phyloP scores from a whole-genome alignment of 129 eudicot genomes.

The Cynara cardunculus region DNA sequence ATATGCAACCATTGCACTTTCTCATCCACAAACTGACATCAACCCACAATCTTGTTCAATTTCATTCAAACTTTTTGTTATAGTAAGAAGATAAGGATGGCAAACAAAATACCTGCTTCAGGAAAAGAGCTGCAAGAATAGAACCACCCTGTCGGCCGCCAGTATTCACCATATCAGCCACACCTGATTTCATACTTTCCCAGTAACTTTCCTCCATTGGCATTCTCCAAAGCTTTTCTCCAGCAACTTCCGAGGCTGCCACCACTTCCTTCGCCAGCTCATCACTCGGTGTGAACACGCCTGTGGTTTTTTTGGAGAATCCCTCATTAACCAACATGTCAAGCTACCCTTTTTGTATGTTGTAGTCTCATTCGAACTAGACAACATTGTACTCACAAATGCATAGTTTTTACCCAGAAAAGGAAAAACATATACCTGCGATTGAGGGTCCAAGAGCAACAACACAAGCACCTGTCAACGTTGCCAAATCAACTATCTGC shows the following conservation, averaged over 20 bases:
- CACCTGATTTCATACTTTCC: conserved; percentile 95
- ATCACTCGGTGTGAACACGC: conserved; percentile 87
- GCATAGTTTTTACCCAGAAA: neutral
- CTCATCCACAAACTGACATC: conserved; percentile 88
- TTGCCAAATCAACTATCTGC: conserved; percentile 95
- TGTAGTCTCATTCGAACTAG: neutral
- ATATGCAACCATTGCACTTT: conserved; percentile 95
- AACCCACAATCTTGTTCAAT: neutral
- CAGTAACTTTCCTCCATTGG: conserved; percentile 98
- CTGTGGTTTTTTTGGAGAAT: conserved; percentile 31
- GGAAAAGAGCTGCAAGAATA: conserved; percentile 91
- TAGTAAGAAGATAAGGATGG: neutral
- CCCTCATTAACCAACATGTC: neutral
- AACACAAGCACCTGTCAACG: conserved; percentile 89
- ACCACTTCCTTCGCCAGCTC: conserved; percentile 87
- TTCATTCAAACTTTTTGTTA: neutral
- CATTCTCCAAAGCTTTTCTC: conserved; percentile 95
- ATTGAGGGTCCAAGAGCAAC: conserved; percentile 96
- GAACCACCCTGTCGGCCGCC: conserved; percentile 94
- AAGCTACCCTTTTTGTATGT: neutral
- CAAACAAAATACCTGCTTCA: conserved; percentile 61
- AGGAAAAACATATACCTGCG: conserved; percentile 52
- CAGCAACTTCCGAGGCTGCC: conserved; percentile 73
- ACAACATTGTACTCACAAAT: neutral
- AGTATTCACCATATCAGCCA: conserved; percentile 95